Percentiles rank a stretch among this genome's conserved stretches.
phyloP scores from a whole-genome alignment of 441 rosid species.

The Corymbia calophylla region DNA sequence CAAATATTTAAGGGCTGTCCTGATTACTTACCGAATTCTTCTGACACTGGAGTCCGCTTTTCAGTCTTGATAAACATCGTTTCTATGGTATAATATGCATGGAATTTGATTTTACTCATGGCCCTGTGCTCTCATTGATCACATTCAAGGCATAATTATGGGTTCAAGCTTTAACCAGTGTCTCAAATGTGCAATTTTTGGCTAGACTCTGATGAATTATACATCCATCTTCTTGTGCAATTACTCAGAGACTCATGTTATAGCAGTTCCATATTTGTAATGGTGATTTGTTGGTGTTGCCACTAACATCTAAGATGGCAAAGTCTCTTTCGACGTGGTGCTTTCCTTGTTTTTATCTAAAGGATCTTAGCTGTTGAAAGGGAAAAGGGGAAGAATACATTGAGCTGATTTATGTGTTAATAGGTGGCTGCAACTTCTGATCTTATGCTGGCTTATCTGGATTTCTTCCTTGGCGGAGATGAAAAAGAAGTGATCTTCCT shows the following conservation, averaged over 20 bases:
- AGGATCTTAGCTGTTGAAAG: background rate
- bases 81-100: background rate
- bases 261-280: background rate
- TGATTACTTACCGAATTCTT: background rate
- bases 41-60: background rate
- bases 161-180: background rate
- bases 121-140: background rate
- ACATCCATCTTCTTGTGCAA: background rate
- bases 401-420: slow-evolving; percentile 2
- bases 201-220: background rate
- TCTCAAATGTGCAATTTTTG: background rate
- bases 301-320: background rate
- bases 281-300: background rate
- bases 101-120: background rate
- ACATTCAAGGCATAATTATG: background rate
- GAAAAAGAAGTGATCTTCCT: slow-evolving; percentile 96
- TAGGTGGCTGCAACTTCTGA: slow-evolving; percentile 98
- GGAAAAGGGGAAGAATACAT: background rate
- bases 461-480: slow-evolving; percentile 99
- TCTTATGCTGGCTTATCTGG: slow-evolving; percentile 93
- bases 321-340: background rate
- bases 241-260: background rate
- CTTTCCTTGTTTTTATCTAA: background rate
- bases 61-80: background rate
- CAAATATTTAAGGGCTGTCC: background rate